Conservation (phyloP, 1,139 yeast genomes). For the Casaregolazyma lundiana region DNA sequence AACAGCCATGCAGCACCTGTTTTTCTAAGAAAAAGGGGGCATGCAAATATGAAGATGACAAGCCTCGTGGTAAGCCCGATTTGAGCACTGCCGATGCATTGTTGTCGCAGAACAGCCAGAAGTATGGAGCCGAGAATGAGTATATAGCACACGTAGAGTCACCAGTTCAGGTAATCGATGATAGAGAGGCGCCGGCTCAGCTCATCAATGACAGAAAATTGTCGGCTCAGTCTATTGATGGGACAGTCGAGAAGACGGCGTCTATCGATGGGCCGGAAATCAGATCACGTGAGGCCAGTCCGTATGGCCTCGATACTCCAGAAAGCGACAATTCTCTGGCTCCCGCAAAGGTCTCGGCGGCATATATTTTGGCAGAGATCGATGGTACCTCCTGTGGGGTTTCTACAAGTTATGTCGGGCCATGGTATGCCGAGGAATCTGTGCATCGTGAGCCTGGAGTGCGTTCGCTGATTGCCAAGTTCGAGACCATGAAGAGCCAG, state of each 20-base stretch:
- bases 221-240: too few species aligned
- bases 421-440: conserved; percentile 17
- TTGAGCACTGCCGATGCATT: not conserved
- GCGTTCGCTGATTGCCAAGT: conserved; percentile 13
- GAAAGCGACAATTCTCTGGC: conserved; percentile 1
- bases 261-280: not conserved
- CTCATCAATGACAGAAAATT: too few species aligned
- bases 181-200: too few species aligned
- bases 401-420: conserved; percentile 13
- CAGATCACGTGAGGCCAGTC: not conserved
- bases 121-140: not conserved
- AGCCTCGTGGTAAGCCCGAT: not conserved
- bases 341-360: not conserved
- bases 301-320: not conserved
- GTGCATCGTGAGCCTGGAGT: conserved; percentile 16
- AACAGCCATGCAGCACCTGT: conserved; percentile 15
- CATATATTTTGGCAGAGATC: conserved; percentile 2
- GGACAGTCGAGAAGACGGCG: too few species aligned
- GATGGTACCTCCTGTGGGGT: not conserved
- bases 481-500: conserved; percentile 14
- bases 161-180: not conserved
- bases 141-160: not conserved
- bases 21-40: conserved; percentile 8
- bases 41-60: conserved; percentile 11
- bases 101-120: not conserved